A percentile compares a stretch with the other conserved stretches of the same genome.
These are phyloP conservation scores for Phylloporus rhodoxanthus DNA, from an alignment of 768 basidiomycete genomes.

Conservation along the genomic window DNA sequence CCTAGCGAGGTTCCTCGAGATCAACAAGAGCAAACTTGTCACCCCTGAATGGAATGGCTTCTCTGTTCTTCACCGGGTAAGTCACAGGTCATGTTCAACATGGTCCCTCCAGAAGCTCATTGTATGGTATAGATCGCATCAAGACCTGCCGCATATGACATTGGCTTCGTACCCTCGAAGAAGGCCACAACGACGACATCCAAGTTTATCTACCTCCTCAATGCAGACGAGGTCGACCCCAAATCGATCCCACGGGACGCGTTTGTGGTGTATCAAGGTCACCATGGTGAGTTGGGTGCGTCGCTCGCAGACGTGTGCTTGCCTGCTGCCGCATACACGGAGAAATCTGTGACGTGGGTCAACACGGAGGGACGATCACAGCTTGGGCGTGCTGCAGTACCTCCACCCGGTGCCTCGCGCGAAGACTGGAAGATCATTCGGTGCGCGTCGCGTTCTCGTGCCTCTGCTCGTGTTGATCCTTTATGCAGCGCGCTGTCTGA, in stretches of 20 bases:
- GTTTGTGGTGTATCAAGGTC: constrained; percentile 98
- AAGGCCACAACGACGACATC: constrained; percentile 69
- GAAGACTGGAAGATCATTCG: constrained; percentile 98
- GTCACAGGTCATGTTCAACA: constrained; percentile 16
- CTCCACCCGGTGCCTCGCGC: constrained; percentile 88
- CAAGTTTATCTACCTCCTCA: constrained; percentile 95
- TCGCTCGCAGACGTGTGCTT: constrained; percentile 96
- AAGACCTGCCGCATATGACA: constrained; percentile 88
- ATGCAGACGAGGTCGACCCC: constrained; percentile 91
- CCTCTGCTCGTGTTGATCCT: not conserved
- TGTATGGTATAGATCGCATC: constrained; percentile 66
- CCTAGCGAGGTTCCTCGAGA: constrained; percentile 73
- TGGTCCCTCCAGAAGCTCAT: not conserved
- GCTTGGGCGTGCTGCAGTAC: constrained; percentile 84
- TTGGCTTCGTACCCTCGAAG: constrained; percentile 86
- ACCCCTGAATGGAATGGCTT: constrained; percentile 96
- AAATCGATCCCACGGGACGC: constrained; percentile 83
- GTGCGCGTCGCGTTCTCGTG: constrained; percentile 34
- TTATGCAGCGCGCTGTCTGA: constrained; percentile 76
- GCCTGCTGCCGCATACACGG: constrained; percentile 91
- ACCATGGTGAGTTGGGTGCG: constrained; percentile 95
- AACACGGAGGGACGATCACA: constrained; percentile 96
- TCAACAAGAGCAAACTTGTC: constrained; percentile 67
- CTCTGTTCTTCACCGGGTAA: constrained; percentile 84
- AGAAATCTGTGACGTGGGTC: constrained; percentile 87